Evolutionary conservation across 371 early-diverging fungal genomes (phyloP).

Genomic region (Massospora cicadina): DNA sequence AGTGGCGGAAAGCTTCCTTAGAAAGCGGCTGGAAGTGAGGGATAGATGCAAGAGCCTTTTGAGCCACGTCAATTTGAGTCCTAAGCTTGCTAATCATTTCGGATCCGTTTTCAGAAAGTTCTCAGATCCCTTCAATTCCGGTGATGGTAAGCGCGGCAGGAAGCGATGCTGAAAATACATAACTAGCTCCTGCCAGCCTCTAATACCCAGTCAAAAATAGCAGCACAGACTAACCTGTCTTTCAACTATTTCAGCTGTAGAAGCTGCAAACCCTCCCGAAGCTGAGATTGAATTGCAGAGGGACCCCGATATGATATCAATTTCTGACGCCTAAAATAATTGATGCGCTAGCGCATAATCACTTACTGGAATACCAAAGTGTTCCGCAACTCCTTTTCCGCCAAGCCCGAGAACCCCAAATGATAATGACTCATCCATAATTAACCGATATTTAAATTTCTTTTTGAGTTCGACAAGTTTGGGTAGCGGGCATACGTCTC

Average conservation of each 20-base stretch:
- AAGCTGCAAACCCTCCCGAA: conserved; percentile 94
- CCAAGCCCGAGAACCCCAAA: conserved; percentile 83
- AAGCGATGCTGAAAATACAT: conserved; percentile 96
- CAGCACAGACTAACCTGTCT: conserved; percentile 34
- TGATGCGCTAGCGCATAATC: conserved; percentile 7
- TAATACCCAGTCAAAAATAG: conserved; percentile 20
- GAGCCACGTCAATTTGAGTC: conserved; percentile 12
- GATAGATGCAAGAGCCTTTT: conserved; percentile 20
- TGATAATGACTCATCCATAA: conserved; percentile 91
- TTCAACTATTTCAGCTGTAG: conserved; percentile 72
- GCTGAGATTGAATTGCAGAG: conserved; percentile 70
- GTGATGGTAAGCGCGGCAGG: conserved; percentile 91
- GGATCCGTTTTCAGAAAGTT: conserved; percentile 27
- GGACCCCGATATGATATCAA: conserved; percentile 91
- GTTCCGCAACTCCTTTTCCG: conserved; percentile 83
- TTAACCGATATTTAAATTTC: conserved; percentile 91
- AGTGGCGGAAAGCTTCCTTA: conserved; percentile 28
- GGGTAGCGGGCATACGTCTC: conserved; percentile 78
- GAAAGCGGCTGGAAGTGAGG: conserved; percentile 18
- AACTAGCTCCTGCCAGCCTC: conserved; percentile 82
- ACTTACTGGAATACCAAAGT: conserved; percentile 45
- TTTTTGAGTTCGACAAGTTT: conserved; percentile 78
- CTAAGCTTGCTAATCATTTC: conserved; percentile 13
- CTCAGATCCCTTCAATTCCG: conserved; percentile 66
- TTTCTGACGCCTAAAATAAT: conserved; percentile 33